phyloP scores from a whole-genome alignment of 1,139 yeast genomes.

The Saccharomycopsis hybrid region DNA sequence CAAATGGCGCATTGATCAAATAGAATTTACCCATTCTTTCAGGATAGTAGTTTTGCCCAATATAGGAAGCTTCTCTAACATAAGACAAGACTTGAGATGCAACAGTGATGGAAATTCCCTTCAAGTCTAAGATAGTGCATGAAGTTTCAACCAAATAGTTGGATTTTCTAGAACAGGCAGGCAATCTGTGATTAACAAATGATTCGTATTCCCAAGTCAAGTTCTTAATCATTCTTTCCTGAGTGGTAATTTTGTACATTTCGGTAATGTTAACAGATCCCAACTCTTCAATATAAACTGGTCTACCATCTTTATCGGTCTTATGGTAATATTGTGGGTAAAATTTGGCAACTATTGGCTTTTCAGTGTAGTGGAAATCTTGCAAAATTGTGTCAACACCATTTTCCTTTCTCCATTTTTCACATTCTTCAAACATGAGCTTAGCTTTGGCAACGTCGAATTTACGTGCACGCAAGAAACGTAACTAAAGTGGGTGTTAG shows the following conservation, averaged over 20 bases:
- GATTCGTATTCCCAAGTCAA: slow-evolving; percentile 97
- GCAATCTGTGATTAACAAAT: slow-evolving; percentile 74
- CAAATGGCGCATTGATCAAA: slow-evolving; percentile 64
- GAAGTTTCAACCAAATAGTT: slow-evolving; percentile 86
- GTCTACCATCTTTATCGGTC: slow-evolving; percentile 95
- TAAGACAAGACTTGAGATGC: slow-evolving; percentile 83
- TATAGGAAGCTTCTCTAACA: slow-evolving; percentile 85
- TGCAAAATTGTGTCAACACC: slow-evolving; percentile 81
- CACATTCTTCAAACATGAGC: slow-evolving; percentile 82
- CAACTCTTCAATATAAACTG: slow-evolving; percentile 87
- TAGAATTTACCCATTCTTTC: slow-evolving; percentile 99
- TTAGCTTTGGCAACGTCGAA: slow-evolving; percentile 76
- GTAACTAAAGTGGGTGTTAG: slow-evolving; percentile 33
- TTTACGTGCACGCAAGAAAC: slow-evolving; percentile 93
- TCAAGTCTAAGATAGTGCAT: slow-evolving; percentile 90
- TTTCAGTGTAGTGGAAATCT: slow-evolving; percentile 87
- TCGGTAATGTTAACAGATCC: slow-evolving; percentile 85
- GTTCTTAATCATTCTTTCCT: slow-evolving; percentile 93
- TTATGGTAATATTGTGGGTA: slow-evolving; percentile 98
- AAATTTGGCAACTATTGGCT: slow-evolving; percentile 78
- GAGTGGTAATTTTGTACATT: slow-evolving; percentile 89
- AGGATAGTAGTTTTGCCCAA: slow-evolving; percentile 98
- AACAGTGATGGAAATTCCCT: slow-evolving; percentile 81
- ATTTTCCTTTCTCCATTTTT: slow-evolving; percentile 82
- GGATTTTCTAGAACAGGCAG: slow-evolving; percentile 86